phyloP scores from a whole-genome alignment of 352 stramenopile genomes.

The Phytophthora aleatoria region DNA sequence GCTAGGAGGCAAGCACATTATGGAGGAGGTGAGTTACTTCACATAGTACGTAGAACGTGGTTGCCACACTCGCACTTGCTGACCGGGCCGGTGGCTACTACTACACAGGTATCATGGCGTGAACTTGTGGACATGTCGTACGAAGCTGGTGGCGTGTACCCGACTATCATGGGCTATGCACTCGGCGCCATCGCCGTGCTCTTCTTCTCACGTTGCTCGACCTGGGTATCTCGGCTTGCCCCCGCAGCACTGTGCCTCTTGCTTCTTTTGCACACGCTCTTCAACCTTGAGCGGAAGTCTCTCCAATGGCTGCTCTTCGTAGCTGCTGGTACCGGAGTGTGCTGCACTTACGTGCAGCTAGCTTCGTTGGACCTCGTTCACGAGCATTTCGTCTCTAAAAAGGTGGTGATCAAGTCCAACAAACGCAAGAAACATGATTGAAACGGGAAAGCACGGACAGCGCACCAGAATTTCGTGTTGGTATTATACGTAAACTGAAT shows the following conservation, averaged over 20 bases:
- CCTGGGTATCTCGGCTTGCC: constrained; percentile 27
- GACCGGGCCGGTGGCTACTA: not conserved
- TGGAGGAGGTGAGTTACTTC: constrained; percentile 29
- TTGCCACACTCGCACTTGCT: not conserved
- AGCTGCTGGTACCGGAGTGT: constrained; percentile 43
- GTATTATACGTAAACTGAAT: constrained; percentile 20
- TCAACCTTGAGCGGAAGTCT: constrained; percentile 22
- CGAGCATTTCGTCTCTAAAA: constrained; percentile 43
- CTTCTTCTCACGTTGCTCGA: constrained; percentile 34
- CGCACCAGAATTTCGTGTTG: constrained; percentile 4
- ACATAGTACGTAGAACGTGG: not conserved
- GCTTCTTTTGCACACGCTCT: constrained; percentile 33
- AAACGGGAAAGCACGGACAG: constrained; percentile 4
- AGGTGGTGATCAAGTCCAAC: constrained; percentile 13
- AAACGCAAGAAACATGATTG: constrained; percentile 44
- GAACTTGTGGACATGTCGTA: constrained; percentile 54
- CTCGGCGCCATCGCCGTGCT: constrained; percentile 49
- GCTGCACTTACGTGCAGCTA: constrained; percentile 66
- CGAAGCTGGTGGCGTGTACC: constrained; percentile 60
- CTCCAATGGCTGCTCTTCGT: constrained; percentile 46
- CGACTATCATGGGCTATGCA: constrained; percentile 59
- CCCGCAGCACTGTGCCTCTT: constrained; percentile 26
- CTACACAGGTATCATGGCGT: constrained; percentile 45
- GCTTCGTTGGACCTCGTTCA: constrained; percentile 57
- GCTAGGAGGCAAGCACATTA: constrained; percentile 28